Evolutionary conservation across 352 stramenopile species (phyloP).

Genomic region (Globisporangium paddicum): DNA sequence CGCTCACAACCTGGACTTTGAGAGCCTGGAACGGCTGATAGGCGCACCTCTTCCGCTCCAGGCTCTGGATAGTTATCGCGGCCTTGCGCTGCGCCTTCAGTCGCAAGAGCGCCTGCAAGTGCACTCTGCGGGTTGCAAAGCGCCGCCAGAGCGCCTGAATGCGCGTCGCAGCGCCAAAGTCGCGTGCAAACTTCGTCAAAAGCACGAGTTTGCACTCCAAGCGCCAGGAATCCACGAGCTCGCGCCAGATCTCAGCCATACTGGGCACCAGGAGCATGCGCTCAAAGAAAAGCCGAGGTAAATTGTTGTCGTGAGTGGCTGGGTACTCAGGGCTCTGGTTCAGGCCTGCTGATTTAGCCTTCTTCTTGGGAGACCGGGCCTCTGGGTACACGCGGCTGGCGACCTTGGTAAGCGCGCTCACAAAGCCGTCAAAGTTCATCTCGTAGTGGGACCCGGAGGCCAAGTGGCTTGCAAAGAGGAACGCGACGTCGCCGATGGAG

Average conservation of each 20-base stretch:
- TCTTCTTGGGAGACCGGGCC: background rate
- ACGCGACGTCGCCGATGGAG: slow-evolving; percentile 56
- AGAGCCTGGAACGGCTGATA: slow-evolving; percentile 21
- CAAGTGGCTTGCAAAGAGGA: slow-evolving; percentile 48
- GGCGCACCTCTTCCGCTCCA: slow-evolving; percentile 19
- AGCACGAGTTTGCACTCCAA: slow-evolving; percentile 26
- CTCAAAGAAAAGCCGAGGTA: slow-evolving; percentile 42
- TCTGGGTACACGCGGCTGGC: slow-evolving; percentile 25
- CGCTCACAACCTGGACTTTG: background rate
- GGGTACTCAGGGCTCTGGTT: slow-evolving; percentile 17
- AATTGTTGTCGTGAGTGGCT: background rate
- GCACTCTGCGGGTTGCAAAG: slow-evolving; percentile 8
- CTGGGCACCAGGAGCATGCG: slow-evolving; percentile 37
- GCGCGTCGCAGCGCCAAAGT: slow-evolving; percentile 49
- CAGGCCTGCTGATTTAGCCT: slow-evolving; percentile 3
- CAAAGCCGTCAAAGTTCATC: slow-evolving; percentile 56
- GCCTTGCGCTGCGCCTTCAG: slow-evolving; percentile 39
- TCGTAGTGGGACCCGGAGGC: slow-evolving; percentile 40
- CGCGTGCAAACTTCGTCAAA: slow-evolving; percentile 19
- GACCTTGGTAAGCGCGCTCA: slow-evolving; percentile 32
- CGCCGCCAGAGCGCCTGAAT: slow-evolving; percentile 41
- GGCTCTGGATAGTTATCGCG: slow-evolving; percentile 42
- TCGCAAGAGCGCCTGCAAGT: slow-evolving; percentile 17
- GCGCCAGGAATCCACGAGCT: slow-evolving; percentile 47
- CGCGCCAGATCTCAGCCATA: slow-evolving; percentile 31